phyloP scores from a whole-genome alignment of 2,329 filamentous ascomycete species.

The Coniella vitis region DNA sequence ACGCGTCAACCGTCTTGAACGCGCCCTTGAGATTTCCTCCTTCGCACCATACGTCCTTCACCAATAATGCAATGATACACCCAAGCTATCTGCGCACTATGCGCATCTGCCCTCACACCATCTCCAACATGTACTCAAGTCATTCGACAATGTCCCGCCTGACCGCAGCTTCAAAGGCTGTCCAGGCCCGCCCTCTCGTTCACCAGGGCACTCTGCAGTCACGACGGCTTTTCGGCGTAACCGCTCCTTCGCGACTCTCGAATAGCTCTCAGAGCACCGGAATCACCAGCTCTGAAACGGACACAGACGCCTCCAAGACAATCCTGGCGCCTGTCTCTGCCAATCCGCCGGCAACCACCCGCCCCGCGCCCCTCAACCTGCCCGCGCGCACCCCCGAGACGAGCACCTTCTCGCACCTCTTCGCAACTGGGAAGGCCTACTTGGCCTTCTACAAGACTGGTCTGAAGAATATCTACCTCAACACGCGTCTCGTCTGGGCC shows the following conservation, averaged over 20 bases:
- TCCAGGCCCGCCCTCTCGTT: too few species aligned
- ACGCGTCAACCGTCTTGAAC: too few species aligned
- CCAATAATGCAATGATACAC: too few species aligned
- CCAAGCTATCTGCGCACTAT: too few species aligned
- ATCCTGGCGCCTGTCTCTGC: constrained; percentile 14
- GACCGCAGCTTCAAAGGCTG: too few species aligned
- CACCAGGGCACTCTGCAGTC: neutral
- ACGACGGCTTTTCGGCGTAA: neutral
- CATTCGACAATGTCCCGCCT: too few species aligned
- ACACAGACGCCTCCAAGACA: too few species aligned
- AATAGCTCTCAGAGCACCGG: neutral
- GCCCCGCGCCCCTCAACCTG: constrained; percentile 61
- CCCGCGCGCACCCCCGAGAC: constrained; percentile 46
- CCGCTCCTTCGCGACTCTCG: too few species aligned
- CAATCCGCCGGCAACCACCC: constrained; percentile 68
- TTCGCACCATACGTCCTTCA: too few species aligned
- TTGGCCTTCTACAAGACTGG: constrained; percentile 82
- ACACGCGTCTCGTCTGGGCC: constrained; percentile 47
- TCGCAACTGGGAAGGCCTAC: constrained; percentile 66
- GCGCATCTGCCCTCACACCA: too few species aligned
- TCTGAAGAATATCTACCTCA: constrained; percentile 65
- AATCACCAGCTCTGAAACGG: neutral
- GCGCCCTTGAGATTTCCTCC: too few species aligned
- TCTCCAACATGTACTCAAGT: too few species aligned
- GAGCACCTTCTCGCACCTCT: constrained; percentile 45